Percentiles rank a stretch among this genome's conserved stretches.
phyloP scores from a whole-genome alignment of 768 basidiomycete genomes.

The Sarcomyxa edulis region DNA sequence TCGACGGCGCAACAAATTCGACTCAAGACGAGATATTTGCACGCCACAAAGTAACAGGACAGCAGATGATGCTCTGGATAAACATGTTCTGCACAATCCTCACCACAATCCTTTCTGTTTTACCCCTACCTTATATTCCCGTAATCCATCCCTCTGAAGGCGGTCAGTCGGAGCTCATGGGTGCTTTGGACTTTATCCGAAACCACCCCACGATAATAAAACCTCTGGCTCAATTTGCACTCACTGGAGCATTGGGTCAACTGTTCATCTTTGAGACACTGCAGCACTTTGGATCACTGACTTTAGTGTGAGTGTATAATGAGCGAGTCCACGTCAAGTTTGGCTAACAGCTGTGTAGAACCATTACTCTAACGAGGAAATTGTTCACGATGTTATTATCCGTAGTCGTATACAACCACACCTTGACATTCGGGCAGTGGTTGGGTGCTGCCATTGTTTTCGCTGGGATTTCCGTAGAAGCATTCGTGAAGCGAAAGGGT shows the following conservation, averaged over 20 bases:
- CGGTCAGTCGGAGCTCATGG: slow-evolving; percentile 56
- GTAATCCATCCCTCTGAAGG: slow-evolving; percentile 68
- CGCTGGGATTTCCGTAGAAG: slow-evolving; percentile 92
- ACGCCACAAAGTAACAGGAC: slow-evolving; percentile 66
- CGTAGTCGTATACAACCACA: slow-evolving; percentile 88
- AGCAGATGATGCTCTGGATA: slow-evolving; percentile 99
- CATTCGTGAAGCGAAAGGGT: slow-evolving; percentile 88
- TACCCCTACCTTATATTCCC: slow-evolving; percentile 79
- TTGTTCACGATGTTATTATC: slow-evolving; percentile 97
- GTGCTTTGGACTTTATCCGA: slow-evolving; percentile 68
- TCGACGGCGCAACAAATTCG: slow-evolving; percentile 93
- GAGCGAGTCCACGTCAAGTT: too few relatives aligned
- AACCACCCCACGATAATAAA: slow-evolving; percentile 69
- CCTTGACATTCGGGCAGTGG: slow-evolving; percentile 85
- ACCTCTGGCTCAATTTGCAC: slow-evolving; percentile 79
- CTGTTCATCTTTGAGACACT: slow-evolving; percentile 97
- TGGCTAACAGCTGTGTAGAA: slow-evolving; percentile 47
- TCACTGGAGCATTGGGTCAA: slow-evolving; percentile 92
- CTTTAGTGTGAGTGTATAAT: slow-evolving; percentile 72
- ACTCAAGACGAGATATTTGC: slow-evolving; percentile 97
- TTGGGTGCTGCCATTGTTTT: slow-evolving; percentile 89
- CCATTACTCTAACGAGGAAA: slow-evolving; percentile 93
- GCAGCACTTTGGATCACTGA: slow-evolving; percentile 86
- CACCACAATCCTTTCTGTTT: slow-evolving; percentile 60
- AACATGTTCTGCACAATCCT: slow-evolving; percentile 80